Conservation (phyloP, 257 asterid species). For the Thymus quinquecostatus region DNA sequence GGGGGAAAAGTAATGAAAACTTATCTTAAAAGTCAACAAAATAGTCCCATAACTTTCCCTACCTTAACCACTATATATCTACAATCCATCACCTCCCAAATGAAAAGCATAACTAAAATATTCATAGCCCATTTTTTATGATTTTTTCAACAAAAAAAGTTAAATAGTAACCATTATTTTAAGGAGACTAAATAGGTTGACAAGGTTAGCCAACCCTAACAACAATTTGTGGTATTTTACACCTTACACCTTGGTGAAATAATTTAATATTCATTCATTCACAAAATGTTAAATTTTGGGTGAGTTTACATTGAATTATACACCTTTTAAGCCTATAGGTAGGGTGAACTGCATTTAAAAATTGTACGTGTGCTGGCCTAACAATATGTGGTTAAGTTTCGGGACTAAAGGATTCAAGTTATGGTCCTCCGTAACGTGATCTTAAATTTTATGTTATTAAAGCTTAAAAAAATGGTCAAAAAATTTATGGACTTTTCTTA, state of each 20-base stretch:
- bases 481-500: background rate
- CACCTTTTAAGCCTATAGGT: background rate
- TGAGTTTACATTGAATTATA: background rate
- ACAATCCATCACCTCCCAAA: background rate
- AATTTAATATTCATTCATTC: background rate
- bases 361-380: too few species aligned
- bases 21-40: background rate
- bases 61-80: slow-evolving; percentile 2
- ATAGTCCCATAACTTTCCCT: background rate
- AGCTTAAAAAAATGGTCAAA: background rate
- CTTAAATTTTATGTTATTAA: too few species aligned
- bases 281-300: background rate
- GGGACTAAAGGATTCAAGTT: too few species aligned
- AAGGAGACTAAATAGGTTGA: background rate
- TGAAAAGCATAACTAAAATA: background rate
- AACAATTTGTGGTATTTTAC: background rate
- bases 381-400: too few species aligned
- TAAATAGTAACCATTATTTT: background rate
- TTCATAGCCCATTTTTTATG: background rate
- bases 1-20: background rate
- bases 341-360: background rate
- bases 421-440: too few species aligned
- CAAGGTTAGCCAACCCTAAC: slow-evolving; percentile 15
- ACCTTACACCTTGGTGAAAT: background rate
- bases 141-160: background rate